Conservation (phyloP, 2,329 filamentous ascomycete genomes). For the Pyricularia pennisetigena region DNA sequence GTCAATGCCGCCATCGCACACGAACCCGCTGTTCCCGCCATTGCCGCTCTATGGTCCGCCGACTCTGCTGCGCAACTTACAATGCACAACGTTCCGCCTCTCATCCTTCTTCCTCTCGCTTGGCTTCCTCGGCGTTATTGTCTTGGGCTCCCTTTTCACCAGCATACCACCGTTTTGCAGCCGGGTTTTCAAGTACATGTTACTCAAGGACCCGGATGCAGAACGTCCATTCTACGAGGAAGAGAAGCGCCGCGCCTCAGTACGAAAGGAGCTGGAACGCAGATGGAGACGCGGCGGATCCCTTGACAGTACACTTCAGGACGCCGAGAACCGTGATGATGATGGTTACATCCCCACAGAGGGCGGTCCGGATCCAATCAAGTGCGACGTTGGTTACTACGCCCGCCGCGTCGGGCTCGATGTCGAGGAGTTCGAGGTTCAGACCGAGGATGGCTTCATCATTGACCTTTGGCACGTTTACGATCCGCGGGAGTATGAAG, state of each 20-base stretch:
- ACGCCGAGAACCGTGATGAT: conserved; percentile 15
- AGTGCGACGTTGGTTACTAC: conserved; percentile 78
- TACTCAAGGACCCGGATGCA: conserved; percentile 48
- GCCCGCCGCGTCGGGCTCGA: conserved; percentile 81
- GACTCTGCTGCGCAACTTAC: conserved; percentile 51
- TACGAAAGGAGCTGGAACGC: conserved; percentile 46
- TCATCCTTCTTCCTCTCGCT: conserved; percentile 70
- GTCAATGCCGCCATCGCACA: conserved; percentile 54
- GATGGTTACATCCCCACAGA: conserved; percentile 63
- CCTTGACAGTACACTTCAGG: conserved; percentile 31
- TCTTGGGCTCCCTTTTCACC: conserved; percentile 63
- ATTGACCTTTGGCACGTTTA: conserved; percentile 85
- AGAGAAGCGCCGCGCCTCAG: conserved; percentile 49
- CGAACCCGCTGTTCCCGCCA: conserved; percentile 75
- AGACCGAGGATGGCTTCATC: conserved; percentile 90
- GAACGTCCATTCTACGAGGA: conserved; percentile 62
- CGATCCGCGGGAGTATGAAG: conserved; percentile 64
- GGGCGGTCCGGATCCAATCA: conserved; percentile 67
- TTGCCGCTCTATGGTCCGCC: conserved; percentile 74
- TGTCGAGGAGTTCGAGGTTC: conserved; percentile 70
- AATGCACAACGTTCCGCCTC: conserved; percentile 54
- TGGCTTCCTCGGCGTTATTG: conserved; percentile 65
- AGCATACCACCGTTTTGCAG: conserved; percentile 44
- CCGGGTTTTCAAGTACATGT: conserved; percentile 41
- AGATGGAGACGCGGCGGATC: conserved; percentile 47